A percentile compares a stretch with the other conserved stretches of the same genome.
Evolutionary conservation across 192 early-diverging fungal species (phyloP).

Genomic region (Coemansia sp.): DNA sequence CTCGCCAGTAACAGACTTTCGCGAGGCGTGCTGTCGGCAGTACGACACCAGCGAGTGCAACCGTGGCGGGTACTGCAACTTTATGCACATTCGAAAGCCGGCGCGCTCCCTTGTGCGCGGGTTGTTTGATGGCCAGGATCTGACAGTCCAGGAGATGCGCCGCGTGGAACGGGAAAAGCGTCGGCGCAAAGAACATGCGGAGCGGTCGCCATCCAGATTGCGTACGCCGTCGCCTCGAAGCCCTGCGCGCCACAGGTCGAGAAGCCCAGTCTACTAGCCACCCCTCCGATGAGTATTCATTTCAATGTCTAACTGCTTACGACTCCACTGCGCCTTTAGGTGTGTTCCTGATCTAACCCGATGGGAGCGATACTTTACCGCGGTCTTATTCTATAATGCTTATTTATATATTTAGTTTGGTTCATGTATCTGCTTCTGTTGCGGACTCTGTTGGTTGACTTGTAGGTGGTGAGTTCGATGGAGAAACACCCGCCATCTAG

Average conservation of each 20-base stretch:
- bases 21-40: slow-evolving; percentile 97
- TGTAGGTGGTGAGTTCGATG: no score
- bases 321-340: no score
- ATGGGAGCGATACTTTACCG: no score
- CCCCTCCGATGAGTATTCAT: no score
- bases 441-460: no score
- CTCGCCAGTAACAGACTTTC: slow-evolving; percentile 96
- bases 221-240: slow-evolving; percentile 53
- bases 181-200: slow-evolving; percentile 12
- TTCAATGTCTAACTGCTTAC: no score
- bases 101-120: slow-evolving; percentile 74
- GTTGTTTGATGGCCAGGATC: slow-evolving; percentile 78
- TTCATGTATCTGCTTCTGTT: background rate
- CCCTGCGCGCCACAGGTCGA: slow-evolving; percentile 25
- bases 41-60: slow-evolving; percentile 94
- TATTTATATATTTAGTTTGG: background rate
- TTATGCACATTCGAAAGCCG: slow-evolving; percentile 96
- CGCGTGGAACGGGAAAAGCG: slow-evolving; percentile 47
- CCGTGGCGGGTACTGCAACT: slow-evolving; percentile 97
- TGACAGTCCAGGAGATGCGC: slow-evolving; percentile 53
- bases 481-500: no score
- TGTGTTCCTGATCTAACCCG: no score
- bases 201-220: slow-evolving; percentile 17
- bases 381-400: no score
- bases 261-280: slow-evolving; percentile 34